These are phyloP conservation scores for Mortierella hygrophila DNA, from an alignment of 192 early-diverging fungal species.

Conservation along the genomic window DNA sequence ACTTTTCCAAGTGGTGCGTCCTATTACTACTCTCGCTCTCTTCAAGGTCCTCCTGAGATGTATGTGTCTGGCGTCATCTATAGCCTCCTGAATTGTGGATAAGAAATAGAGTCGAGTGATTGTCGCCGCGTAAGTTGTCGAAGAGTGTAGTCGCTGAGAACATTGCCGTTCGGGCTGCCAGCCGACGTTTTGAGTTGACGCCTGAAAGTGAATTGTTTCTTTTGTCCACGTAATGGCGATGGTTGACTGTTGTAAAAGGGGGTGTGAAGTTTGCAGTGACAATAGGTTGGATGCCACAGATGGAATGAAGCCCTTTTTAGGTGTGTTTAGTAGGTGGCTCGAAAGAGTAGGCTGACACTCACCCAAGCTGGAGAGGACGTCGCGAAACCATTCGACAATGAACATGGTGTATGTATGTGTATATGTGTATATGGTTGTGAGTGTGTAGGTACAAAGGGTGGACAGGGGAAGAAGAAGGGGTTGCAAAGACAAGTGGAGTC, in stretches of 20 bases:
- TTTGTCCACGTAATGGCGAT: no score
- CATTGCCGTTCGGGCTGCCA: no score
- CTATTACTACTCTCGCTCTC: neutral
- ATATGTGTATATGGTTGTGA: neutral
- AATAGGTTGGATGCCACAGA: neutral
- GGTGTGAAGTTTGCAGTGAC: no score
- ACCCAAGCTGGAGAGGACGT: conserved; percentile 91
- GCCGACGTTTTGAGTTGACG: no score
- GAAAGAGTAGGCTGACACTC: conserved; percentile 48
- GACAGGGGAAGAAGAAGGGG: neutral
- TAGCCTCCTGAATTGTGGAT: neutral
- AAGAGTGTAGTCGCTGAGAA: neutral
- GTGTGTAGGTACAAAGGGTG: neutral
- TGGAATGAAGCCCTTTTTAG: neutral
- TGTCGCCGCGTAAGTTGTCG: neutral
- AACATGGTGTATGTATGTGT: conserved; percentile 76
- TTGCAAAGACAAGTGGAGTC: neutral
- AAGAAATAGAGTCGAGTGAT: neutral
- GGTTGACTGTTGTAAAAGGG: no score
- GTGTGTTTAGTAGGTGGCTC: neutral
- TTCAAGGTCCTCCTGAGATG: neutral
- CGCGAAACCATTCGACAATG: conserved; percentile 97
- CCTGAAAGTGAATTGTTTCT: no score
- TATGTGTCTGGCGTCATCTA: neutral
- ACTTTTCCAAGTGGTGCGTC: neutral